Evolutionary conservation across 352 stramenopile genomes (phyloP).

Genomic region (Pelagophyceae sp.): DNA sequence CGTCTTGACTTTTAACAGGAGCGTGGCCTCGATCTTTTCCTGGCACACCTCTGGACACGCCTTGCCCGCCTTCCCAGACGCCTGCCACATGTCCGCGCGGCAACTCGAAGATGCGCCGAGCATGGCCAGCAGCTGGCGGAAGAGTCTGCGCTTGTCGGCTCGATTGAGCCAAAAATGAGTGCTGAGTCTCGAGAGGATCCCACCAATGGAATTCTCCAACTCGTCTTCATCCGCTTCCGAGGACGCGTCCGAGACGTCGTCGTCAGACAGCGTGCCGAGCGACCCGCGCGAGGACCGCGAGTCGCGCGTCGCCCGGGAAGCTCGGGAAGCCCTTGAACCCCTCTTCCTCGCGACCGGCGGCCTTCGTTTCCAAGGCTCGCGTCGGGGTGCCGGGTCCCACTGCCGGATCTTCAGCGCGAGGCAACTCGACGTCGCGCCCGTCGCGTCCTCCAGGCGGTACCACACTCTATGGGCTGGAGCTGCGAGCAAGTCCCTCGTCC

Average conservation of each 20-base stretch:
- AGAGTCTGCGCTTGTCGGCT: too few relatives aligned
- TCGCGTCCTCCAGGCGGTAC: slow-evolving; percentile 7
- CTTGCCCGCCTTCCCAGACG: not conserved
- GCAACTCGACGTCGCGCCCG: not conserved
- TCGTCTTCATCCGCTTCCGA: too few relatives aligned
- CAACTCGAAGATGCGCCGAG: not conserved
- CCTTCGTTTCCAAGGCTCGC: too few relatives aligned
- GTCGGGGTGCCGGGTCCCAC: not conserved
- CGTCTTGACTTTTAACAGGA: not conserved
- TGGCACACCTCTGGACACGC: not conserved
- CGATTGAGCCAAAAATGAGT: too few relatives aligned
- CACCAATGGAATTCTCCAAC: too few relatives aligned
- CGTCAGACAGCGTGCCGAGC: too few relatives aligned
- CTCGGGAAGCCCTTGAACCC: too few relatives aligned
- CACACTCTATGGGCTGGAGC: not conserved
- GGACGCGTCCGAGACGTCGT: too few relatives aligned
- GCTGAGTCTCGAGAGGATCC: too few relatives aligned
- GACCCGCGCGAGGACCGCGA: too few relatives aligned
- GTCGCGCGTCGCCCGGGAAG: too few relatives aligned
- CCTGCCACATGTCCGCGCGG: not conserved
- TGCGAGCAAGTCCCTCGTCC: not conserved
- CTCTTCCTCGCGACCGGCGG: too few relatives aligned
- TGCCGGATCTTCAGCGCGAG: not conserved
- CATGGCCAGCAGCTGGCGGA: not conserved
- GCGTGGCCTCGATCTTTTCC: not conserved